Evolutionary conservation across 1,139 yeast species (phyloP).

Genomic region (Saccharomyces uvarum): DNA sequence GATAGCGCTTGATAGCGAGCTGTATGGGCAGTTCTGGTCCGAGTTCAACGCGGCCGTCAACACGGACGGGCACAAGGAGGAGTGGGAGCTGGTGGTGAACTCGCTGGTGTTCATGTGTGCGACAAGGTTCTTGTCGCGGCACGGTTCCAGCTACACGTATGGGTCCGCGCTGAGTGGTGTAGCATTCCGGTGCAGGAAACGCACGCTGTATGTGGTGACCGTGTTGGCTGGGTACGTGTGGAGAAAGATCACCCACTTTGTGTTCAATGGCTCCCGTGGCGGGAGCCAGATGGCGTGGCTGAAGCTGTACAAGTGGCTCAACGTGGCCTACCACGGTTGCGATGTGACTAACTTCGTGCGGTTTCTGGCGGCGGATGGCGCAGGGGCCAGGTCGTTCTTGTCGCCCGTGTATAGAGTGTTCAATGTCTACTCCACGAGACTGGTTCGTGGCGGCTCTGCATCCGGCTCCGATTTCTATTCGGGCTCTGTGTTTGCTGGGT

Average conservation of each 20-base stretch:
- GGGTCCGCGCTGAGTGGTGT: conserved; percentile 24
- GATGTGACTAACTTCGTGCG: conserved; percentile 15
- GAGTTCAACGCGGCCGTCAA: conserved; percentile 10
- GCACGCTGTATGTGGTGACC: conserved; percentile 14
- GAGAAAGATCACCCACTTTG: conserved; percentile 8
- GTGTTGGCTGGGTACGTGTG: conserved; percentile 13
- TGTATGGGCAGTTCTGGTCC: conserved; percentile 14
- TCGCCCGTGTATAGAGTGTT: conserved; percentile 18
- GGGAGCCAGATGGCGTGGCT: not conserved
- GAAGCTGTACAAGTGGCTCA: conserved; percentile 8
- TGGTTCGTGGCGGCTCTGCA: not conserved
- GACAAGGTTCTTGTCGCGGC: conserved; percentile 6
- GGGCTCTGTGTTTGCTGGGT: conserved; percentile 17
- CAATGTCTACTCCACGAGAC: conserved; percentile 5
- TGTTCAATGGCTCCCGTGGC: conserved; percentile 3
- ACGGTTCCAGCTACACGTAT: conserved; percentile 16
- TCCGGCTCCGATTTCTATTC: conserved; percentile 15
- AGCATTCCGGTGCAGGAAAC: conserved; percentile 11
- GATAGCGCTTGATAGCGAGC: conserved; percentile 16
- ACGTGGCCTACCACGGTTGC: conserved; percentile 9
- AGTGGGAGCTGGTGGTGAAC: conserved; percentile 16
- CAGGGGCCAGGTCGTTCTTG: conserved; percentile 6
- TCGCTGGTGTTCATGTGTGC: conserved; percentile 18
- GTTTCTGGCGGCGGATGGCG: conserved; percentile 10
- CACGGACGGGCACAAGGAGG: conserved; percentile 11